phyloP scores from a whole-genome alignment of 2,329 filamentous ascomycete species.

The Exserohilum turcica region DNA sequence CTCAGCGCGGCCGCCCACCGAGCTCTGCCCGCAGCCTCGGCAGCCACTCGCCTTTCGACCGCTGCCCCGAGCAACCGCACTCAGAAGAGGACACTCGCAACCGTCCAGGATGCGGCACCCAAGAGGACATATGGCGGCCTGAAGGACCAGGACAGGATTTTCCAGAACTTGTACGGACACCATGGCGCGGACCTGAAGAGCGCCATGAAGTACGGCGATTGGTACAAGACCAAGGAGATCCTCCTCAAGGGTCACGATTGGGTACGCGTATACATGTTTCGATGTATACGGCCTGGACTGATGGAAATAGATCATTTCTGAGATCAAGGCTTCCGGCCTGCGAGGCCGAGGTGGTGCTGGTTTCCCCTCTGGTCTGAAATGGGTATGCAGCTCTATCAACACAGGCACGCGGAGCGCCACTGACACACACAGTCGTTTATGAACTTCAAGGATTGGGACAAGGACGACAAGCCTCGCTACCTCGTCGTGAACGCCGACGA shows the following conservation, averaged over 20 bases:
- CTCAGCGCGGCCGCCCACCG: constrained; percentile 50
- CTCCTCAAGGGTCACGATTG: constrained; percentile 96
- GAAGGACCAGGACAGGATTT: constrained; percentile 96
- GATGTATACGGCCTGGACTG: constrained; percentile 17
- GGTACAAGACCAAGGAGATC: constrained; percentile 99
- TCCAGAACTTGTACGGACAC: constrained; percentile 96
- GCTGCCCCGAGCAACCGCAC: constrained; percentile 50
- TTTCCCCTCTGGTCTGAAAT: constrained; percentile 98
- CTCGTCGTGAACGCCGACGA: constrained; percentile 98
- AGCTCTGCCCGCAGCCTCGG: constrained; percentile 47
- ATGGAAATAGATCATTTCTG: constrained; percentile 77
- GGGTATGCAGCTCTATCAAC: constrained; percentile 64
- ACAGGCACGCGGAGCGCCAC: constrained; percentile 5
- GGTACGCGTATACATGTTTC: constrained; percentile 53
- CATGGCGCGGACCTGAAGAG: constrained; percentile 89
- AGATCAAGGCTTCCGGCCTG: constrained; percentile 95
- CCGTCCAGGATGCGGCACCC: constrained; percentile 58
- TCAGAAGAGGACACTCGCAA: constrained; percentile 70
- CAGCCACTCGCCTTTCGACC: constrained; percentile 48
- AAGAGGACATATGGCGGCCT: constrained; percentile 81
- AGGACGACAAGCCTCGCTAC: constrained; percentile 94
- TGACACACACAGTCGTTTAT: constrained; percentile 80
- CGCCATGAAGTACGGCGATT: constrained; percentile 97
- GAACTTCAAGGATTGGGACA: constrained; percentile 99
- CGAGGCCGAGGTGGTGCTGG: constrained; percentile 95